Evolutionary conservation across 2,329 filamentous ascomycete genomes (phyloP), one percentile per base, ranked within the genome.

Genomic region (Mycocentrospora acerina): DNA sequence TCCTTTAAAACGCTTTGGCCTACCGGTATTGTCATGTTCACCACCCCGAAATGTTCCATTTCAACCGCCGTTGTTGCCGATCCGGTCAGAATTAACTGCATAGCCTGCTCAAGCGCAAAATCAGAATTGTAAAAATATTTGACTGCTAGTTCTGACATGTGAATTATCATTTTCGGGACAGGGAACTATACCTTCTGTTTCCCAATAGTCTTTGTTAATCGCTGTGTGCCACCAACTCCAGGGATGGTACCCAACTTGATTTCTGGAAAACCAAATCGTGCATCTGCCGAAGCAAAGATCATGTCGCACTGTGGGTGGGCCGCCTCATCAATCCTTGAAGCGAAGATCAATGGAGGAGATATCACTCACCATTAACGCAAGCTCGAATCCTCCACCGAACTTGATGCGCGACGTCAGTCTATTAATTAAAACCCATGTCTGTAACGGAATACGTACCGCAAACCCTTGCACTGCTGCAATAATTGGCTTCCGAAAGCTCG

Each of bases 241-340:
- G 93, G 91, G 41, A 96, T 87, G 2, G 86, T 88, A 16, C 91
- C 93, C 5, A 97, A 78, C 72, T 90, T 95, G 73, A 97, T 88
- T 73, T 98, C 91, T 3, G 91, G 91, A 71, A 96, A 91, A 7
- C 91, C 93, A 64, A 98, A 96, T 62, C 86, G 93, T 56, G 91
- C 90, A 14, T 71, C 80, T 35, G 83, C 77, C 4, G 87, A 90
- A 72, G 88, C 93, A 76, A 95, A 96, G 40, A 97, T 74, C 55
- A 96, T 83, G 67, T 97, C 91, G 62, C 59, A 60, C 59, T 62
- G 37, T 33, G 37, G 12, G 17, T 12, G 25, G 19, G 18, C 28
- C 16, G 13, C 24, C 30, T 44, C 36, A 42, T 40, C 37, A 29
- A 24, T 36, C 17, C 17, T 26, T 32, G 30, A 32, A 37, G 29